These are phyloP conservation scores for Primulina tabacum DNA, from an alignment of 257 asterid species.

Conservation along the genomic window DNA sequence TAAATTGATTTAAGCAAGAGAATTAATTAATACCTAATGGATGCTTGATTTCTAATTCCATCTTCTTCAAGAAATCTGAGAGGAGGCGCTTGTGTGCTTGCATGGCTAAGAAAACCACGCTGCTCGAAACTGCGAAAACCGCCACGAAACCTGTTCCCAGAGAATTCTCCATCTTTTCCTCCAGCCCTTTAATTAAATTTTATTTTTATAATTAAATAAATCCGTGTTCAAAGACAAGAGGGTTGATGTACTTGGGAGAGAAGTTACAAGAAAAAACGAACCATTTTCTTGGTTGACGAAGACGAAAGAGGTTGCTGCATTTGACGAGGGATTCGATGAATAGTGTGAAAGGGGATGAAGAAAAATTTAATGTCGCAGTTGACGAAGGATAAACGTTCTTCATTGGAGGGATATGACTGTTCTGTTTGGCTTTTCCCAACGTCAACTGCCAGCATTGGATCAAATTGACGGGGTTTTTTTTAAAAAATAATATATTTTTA, in stretches of 20 bases:
- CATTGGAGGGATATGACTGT: too few relatives aligned
- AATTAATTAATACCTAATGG: slow-evolving; percentile 25
- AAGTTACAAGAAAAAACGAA: neutral
- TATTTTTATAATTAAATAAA: neutral
- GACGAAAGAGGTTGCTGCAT: slow-evolving; percentile 19
- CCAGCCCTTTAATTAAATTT: neutral
- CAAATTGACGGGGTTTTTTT: too few relatives aligned
- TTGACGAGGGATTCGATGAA: slow-evolving; percentile 18
- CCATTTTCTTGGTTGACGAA: slow-evolving; percentile 14
- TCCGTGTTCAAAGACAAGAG: neutral
- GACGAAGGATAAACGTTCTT: slow-evolving; percentile 11
- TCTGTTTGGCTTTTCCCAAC: too few relatives aligned
- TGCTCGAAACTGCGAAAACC: slow-evolving; percentile 84
- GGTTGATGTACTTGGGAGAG: too few relatives aligned
- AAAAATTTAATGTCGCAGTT: neutral
- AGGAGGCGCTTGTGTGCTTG: slow-evolving; percentile 79
- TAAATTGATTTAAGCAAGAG: neutral
- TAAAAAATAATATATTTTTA: too few relatives aligned
- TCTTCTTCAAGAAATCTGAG: slow-evolving; percentile 72
- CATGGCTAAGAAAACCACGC: slow-evolving; percentile 76
- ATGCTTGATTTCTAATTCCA: slow-evolving; percentile 55
- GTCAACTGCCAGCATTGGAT: too few relatives aligned
- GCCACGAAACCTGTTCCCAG: slow-evolving; percentile 62
- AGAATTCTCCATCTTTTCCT: slow-evolving; percentile 45
- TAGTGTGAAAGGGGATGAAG: neutral